Percentiles rank a stretch among this genome's conserved stretches.
phyloP scores from a whole-genome alignment of 345 rosid genomes.

The Lenwebbia sp. region DNA sequence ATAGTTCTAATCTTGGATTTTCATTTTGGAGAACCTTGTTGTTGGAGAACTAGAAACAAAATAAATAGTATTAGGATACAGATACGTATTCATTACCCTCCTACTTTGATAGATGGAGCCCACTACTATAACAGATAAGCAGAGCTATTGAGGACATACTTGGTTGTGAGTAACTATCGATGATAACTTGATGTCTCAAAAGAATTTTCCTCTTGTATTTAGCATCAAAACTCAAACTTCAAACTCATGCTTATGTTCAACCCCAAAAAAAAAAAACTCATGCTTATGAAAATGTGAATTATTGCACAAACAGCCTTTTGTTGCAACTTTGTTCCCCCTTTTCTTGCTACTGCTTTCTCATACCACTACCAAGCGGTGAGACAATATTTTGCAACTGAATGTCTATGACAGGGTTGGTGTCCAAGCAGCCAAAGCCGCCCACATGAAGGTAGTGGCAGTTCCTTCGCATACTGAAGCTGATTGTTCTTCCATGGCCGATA shows the following conservation, averaged over 20 bases:
- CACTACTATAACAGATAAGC: background rate
- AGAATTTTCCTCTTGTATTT: background rate
- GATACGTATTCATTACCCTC: background rate
- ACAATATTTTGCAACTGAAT: background rate
- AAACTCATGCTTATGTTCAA: background rate
- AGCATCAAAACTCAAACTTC: background rate
- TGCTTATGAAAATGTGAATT: background rate
- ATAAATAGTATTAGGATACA: background rate
- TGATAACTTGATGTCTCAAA: background rate
- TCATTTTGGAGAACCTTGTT: background rate
- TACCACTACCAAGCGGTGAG: background rate
- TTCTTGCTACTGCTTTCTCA: background rate
- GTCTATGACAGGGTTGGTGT: slow-evolving; percentile 25
- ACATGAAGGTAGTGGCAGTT: slow-evolving; percentile 31
- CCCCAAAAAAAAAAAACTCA: background rate
- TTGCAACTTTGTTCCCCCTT: background rate
- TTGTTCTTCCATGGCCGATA: slow-evolving; percentile 21
- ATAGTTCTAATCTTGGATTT: background rate
- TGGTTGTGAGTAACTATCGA: background rate
- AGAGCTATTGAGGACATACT: background rate
- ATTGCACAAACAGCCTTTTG: background rate
- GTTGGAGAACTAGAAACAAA: background rate
- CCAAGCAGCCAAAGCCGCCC: slow-evolving; percentile 30
- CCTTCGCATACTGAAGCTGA: slow-evolving; percentile 30
- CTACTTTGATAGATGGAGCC: background rate